Evolutionary conservation across 768 basidiomycete species (phyloP).

Genomic region (Strobilomyces echinocephalus): DNA sequence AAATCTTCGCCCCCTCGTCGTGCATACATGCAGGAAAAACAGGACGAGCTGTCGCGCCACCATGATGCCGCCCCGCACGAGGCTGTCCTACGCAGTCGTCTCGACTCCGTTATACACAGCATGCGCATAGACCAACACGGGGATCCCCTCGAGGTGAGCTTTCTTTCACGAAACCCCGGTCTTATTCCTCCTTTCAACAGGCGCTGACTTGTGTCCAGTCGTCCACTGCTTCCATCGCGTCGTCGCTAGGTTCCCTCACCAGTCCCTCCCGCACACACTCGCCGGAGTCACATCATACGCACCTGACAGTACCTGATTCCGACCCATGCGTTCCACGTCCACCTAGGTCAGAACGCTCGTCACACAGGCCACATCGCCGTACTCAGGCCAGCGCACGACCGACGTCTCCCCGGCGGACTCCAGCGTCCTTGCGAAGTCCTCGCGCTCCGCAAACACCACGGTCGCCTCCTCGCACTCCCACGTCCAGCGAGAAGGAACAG

Average conservation of each 20-base stretch:
- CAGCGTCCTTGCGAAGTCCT: slow-evolving; percentile 14
- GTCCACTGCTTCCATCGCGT: slow-evolving; percentile 23
- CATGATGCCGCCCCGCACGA: slow-evolving; percentile 43
- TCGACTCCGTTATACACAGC: slow-evolving; percentile 48
- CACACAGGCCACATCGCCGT: slow-evolving; percentile 7
- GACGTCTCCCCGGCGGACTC: slow-evolving; percentile 3
- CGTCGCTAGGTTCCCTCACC: slow-evolving; percentile 29
- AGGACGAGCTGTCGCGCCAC: slow-evolving; percentile 18
- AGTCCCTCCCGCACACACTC: slow-evolving; percentile 19
- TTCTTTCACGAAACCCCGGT: background rate
- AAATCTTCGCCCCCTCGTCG: slow-evolving; percentile 15
- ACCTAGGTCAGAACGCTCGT: slow-evolving; percentile 3
- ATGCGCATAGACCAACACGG: slow-evolving; percentile 23
- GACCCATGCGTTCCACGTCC: slow-evolving; percentile 7
- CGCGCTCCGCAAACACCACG: slow-evolving; percentile 13
- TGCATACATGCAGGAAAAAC: slow-evolving; percentile 15
- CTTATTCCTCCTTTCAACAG: slow-evolving; percentile 16
- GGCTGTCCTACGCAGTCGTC: slow-evolving; percentile 47
- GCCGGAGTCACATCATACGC: slow-evolving; percentile 25
- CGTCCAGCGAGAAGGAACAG: slow-evolving; percentile 10
- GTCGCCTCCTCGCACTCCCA: slow-evolving; percentile 22
- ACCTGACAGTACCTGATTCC: slow-evolving; percentile 20
- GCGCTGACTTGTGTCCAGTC: slow-evolving; percentile 22
- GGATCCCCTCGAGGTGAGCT: slow-evolving; percentile 22
- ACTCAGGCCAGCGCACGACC: slow-evolving; percentile 9